Evolutionary conservation across 2,329 filamentous ascomycete species (phyloP).

Genomic region (Pyrenophora teres): DNA sequence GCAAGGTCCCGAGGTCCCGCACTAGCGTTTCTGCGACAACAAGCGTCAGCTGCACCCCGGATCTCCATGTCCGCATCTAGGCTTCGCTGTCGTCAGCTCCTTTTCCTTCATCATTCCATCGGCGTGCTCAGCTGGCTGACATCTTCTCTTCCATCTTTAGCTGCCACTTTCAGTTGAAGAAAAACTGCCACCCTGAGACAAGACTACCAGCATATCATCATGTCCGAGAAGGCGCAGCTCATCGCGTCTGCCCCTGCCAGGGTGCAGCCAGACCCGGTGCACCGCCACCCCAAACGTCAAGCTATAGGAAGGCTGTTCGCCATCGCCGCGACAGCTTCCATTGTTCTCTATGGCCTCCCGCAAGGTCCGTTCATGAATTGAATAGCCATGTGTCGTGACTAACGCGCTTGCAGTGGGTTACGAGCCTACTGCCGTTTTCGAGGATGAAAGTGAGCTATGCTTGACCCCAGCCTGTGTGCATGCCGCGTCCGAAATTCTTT

Average conservation of each 20-base stretch:
- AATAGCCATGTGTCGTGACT: background rate
- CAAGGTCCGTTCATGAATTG: slow-evolving; percentile 2
- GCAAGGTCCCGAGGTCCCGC: slow-evolving; percentile 7
- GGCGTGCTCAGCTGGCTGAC: slow-evolving; percentile 33
- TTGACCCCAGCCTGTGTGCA: slow-evolving; percentile 66
- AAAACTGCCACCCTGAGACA: background rate
- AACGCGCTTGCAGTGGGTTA: slow-evolving; percentile 8
- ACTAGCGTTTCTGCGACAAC: slow-evolving; percentile 7
- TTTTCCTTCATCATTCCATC: slow-evolving; percentile 10
- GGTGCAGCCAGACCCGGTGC: slow-evolving; percentile 17
- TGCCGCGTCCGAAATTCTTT: slow-evolving; percentile 65
- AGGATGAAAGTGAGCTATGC: slow-evolving; percentile 47
- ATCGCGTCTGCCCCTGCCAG: slow-evolving; percentile 18
- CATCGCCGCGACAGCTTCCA: slow-evolving; percentile 22
- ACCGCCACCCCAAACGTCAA: slow-evolving; percentile 18
- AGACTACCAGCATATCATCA: slow-evolving; percentile 1
- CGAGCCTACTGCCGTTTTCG: slow-evolving; percentile 6
- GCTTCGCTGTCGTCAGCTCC: slow-evolving; percentile 18
- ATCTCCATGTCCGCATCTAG: slow-evolving; percentile 27
- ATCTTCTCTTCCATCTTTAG: slow-evolving; percentile 2
- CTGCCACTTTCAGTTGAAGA: background rate
- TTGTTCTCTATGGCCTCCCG: slow-evolving; percentile 28
- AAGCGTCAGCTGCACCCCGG: slow-evolving; percentile 17
- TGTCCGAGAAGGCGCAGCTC: slow-evolving; percentile 31
- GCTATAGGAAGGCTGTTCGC: slow-evolving; percentile 23